These are phyloP conservation scores for Oryza longistaminata DNA, from an alignment of 176 grass and related monocot species.

Conservation along the genomic window DNA sequence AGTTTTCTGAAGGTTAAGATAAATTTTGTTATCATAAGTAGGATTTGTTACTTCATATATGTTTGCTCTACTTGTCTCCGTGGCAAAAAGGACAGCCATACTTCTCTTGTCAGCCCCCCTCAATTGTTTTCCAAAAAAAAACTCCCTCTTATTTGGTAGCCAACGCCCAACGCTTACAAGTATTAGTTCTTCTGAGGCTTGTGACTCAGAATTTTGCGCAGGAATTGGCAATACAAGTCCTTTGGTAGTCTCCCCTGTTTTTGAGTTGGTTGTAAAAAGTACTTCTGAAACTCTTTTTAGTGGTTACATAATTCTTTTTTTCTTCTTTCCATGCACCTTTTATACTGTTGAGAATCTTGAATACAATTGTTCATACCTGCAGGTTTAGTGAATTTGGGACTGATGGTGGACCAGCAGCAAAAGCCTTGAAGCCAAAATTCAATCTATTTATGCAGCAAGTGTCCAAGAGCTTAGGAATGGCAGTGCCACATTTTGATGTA, in stretches of 20 bases:
- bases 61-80: neutral
- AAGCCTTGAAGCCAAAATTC: slow-evolving; percentile 66
- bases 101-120: neutral
- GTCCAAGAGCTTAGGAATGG: slow-evolving; percentile 42
- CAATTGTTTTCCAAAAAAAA: neutral
- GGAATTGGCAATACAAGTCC: neutral
- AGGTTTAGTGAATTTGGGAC: slow-evolving; percentile 73
- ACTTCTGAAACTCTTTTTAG: neutral
- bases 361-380: slow-evolving; percentile 9
- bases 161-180: neutral
- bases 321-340: neutral
- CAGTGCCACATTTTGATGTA: slow-evolving; percentile 58
- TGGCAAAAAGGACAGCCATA: neutral
- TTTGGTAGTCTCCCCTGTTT: neutral
- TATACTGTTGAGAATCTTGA: neutral
- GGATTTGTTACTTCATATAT: neutral
- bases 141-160: neutral
- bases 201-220: neutral
- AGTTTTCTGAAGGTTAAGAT: neutral
- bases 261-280: neutral
- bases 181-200: neutral
- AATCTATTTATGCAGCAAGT: slow-evolving; percentile 53
- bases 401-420: slow-evolving; percentile 70
- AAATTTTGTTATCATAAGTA: neutral
- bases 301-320: neutral